Evolutionary conservation across 129 eudicot species (phyloP).

Genomic region (Centella asiatica): DNA sequence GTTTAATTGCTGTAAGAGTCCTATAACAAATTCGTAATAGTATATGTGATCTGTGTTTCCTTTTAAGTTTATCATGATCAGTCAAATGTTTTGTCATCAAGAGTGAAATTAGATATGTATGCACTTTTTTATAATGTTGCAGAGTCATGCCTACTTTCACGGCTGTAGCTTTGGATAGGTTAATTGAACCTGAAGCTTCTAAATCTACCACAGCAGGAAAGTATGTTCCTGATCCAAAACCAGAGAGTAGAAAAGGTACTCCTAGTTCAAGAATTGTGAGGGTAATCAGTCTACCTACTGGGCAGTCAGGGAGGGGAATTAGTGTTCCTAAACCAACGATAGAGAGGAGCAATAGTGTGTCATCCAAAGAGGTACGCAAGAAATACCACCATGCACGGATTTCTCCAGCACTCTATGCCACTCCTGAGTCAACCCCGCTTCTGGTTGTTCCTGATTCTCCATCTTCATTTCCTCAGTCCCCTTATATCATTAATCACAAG

Average conservation of each 20-base stretch:
- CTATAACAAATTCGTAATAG: background rate
- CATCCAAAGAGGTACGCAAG: slow-evolving; percentile 24
- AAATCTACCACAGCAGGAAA: slow-evolving; percentile 29
- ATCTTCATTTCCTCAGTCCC: slow-evolving; percentile 65
- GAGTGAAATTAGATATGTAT: background rate
- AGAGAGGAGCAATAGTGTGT: slow-evolving; percentile 23
- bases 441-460: slow-evolving; percentile 61
- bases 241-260: slow-evolving; percentile 28
- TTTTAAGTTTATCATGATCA: background rate
- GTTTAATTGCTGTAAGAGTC: background rate
- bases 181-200: slow-evolving; percentile 51
- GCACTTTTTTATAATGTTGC: slow-evolving; percentile 26
- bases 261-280: slow-evolving; percentile 26
- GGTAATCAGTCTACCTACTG: slow-evolving; percentile 20
- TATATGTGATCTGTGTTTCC: background rate
- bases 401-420: slow-evolving; percentile 70
- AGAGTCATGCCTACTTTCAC: slow-evolving; percentile 66
- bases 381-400: slow-evolving; percentile 53
- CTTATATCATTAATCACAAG: slow-evolving; percentile 84
- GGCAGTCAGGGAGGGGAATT: slow-evolving; percentile 20
- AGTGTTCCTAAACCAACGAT: slow-evolving; percentile 13
- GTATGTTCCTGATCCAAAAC: slow-evolving; percentile 27
- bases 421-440: slow-evolving; percentile 66
- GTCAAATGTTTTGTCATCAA: background rate
- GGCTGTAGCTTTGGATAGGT: slow-evolving; percentile 62